Conservation (phyloP, 495 filamentous ascomycete species). For the Niebla homalea region DNA sequence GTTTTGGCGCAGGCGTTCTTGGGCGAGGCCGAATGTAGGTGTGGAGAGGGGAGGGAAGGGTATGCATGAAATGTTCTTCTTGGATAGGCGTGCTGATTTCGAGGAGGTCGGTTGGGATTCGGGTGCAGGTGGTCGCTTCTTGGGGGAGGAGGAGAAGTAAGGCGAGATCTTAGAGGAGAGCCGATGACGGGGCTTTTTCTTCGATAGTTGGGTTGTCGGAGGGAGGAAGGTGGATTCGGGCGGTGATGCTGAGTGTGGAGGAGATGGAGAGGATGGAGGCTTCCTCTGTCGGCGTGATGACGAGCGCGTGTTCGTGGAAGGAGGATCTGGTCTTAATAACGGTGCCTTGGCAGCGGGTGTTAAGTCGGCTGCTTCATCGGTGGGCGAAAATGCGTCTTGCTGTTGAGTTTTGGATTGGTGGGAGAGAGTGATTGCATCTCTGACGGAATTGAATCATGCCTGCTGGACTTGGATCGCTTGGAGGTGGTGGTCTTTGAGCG, state of each 20-base stretch:
- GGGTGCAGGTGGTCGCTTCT: conserved; percentile 3
- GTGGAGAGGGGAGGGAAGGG: conserved; percentile 57
- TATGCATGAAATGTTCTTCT: conserved; percentile 45
- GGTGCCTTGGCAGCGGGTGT: conserved; percentile 19
- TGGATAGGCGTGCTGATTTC: conserved; percentile 29
- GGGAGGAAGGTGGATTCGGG: conserved; percentile 1
- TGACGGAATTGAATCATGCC: background rate
- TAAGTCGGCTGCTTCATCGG: conserved; percentile 20
- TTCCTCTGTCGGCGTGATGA: no score
- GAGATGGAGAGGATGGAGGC: background rate
- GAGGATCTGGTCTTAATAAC: conserved; percentile 1
- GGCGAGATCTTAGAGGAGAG: conserved; percentile 21
- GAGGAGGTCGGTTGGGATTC: conserved; percentile 1
- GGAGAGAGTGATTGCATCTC: background rate
- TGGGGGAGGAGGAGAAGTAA: no score
- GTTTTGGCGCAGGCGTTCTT: conserved; percentile 59
- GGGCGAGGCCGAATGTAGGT: conserved; percentile 60
- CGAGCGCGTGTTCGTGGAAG: background rate
- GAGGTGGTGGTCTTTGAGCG: no score
- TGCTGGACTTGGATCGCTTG: background rate
- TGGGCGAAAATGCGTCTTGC: conserved; percentile 8
- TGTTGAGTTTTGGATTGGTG: background rate
- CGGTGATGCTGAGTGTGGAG: background rate
- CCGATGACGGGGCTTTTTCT: background rate
- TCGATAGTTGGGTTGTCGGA: background rate